Percentiles rank a stretch among this genome's conserved stretches.
phyloP scores from a whole-genome alignment of 345 rosid genomes.

The Populus alba region DNA sequence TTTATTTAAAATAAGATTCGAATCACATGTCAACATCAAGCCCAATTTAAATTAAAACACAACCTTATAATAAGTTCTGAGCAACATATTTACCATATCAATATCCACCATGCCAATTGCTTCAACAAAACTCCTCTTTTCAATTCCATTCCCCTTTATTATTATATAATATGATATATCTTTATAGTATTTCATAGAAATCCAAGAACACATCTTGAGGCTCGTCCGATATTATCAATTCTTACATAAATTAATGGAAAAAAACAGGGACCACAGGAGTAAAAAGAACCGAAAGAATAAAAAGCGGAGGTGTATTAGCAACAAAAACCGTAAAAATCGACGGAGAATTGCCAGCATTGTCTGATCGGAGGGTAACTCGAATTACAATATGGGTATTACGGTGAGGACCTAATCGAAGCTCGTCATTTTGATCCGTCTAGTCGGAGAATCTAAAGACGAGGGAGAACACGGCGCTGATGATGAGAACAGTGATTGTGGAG shows the following conservation, averaged over 20 bases:
- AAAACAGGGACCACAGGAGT: background rate
- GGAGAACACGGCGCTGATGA: slow-evolving; percentile 50
- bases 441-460: slow-evolving; percentile 49
- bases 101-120: no score
- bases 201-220: no score
- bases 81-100: no score
- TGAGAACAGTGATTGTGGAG: slow-evolving; percentile 11
- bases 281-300: background rate
- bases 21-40: no score
- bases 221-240: no score
- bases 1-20: no score
- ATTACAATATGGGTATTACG: background rate
- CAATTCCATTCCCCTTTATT: no score
- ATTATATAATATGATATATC: no score
- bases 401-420: slow-evolving; percentile 18
- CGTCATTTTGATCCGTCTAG: slow-evolving; percentile 46
- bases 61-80: no score
- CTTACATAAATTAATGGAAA: background rate
- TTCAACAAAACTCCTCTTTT: no score
- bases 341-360: slow-evolving; percentile 27
- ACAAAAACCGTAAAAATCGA: slow-evolving; percentile 37
- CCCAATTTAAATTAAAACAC: no score
- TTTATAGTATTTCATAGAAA: no score
- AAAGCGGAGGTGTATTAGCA: slow-evolving; percentile 7
- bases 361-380: background rate